A percentile compares a stretch with the other conserved stretches of the same genome.
Conservation (phyloP, 1,139 yeast genomes). For the Kluyveromyces sp. region DNA sequence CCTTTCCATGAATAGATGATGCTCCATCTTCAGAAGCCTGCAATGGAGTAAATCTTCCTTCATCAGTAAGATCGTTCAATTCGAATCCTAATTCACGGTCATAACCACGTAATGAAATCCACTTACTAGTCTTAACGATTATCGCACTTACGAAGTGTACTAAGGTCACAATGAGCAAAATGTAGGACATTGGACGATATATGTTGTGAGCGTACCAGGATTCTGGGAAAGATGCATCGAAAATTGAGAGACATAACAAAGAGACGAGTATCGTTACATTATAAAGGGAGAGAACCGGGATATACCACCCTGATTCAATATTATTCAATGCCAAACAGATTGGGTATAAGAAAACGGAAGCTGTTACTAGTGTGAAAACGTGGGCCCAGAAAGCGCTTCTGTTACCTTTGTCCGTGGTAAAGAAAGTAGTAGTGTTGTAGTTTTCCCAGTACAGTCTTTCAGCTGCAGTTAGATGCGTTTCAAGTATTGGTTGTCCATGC, state of each 20-base stretch:
- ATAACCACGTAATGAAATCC: conserved; percentile 29
- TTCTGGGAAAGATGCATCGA: conserved; percentile 51
- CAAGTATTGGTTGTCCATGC: conserved; percentile 74
- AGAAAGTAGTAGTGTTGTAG: conserved; percentile 75
- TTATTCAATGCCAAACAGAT: conserved; percentile 57
- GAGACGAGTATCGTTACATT: conserved; percentile 41
- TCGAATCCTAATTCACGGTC: conserved; percentile 5
- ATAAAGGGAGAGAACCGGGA: conserved; percentile 51
- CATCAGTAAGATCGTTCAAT: conserved; percentile 1
- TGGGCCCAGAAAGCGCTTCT: conserved; percentile 54
- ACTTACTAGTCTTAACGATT: conserved; percentile 35
- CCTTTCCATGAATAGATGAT: too few species aligned
- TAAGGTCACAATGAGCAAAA: conserved; percentile 45
- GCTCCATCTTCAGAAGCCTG: background rate
- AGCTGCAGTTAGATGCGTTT: conserved; percentile 60
- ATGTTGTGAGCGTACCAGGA: conserved; percentile 71
- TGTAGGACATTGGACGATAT: conserved; percentile 58
- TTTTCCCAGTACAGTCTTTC: conserved; percentile 72
- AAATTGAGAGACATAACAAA: conserved; percentile 51
- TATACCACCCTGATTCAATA: conserved; percentile 48
- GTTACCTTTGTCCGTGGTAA: conserved; percentile 43
- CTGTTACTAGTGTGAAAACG: conserved; percentile 37
- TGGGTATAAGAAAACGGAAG: conserved; percentile 62
- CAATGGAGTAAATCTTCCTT: background rate
- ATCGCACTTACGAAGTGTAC: conserved; percentile 51